phyloP scores from a whole-genome alignment of 176 grass and related monocot genomes.

The Dactylis glomerata region DNA sequence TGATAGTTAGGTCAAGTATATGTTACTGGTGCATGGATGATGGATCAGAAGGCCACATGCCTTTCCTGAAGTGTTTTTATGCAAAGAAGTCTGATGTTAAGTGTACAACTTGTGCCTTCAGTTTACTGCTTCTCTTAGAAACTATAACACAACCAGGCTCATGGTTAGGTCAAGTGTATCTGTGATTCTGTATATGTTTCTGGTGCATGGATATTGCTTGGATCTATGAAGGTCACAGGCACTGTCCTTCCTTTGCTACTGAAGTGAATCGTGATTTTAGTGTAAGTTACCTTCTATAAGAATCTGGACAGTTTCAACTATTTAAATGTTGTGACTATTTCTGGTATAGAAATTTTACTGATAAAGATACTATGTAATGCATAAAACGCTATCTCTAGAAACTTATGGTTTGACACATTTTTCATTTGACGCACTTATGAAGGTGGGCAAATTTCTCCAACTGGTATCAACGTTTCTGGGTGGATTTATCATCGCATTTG shows the following conservation, averaged over 20 bases:
- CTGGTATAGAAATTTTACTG: neutral
- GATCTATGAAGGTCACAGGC: neutral
- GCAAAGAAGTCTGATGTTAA: neutral
- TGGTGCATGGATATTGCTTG: too few relatives aligned
- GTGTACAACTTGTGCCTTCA: neutral
- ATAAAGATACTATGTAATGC: neutral
- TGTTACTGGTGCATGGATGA: too few relatives aligned
- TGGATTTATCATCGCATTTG: conserved; percentile 56
- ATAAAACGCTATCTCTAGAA: neutral
- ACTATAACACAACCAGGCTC: neutral
- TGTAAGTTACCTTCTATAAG: neutral
- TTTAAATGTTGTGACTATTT: neutral
- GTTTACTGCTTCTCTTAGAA: neutral
- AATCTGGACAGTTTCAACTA: neutral
- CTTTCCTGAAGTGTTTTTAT: neutral
- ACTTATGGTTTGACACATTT: neutral
- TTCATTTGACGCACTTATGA: neutral
- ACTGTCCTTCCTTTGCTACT: neutral
- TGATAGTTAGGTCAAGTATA: neutral
- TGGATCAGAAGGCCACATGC: neutral
- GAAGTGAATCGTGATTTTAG: neutral
- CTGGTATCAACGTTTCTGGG: conserved; percentile 56
- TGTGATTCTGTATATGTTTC: too few relatives aligned
- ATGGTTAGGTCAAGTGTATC: neutral
- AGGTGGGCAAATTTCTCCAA: conserved; percentile 68